Base-by-base conservation (phyloP, 306 rosid genomes). In the Malus orientalis region DNA sequence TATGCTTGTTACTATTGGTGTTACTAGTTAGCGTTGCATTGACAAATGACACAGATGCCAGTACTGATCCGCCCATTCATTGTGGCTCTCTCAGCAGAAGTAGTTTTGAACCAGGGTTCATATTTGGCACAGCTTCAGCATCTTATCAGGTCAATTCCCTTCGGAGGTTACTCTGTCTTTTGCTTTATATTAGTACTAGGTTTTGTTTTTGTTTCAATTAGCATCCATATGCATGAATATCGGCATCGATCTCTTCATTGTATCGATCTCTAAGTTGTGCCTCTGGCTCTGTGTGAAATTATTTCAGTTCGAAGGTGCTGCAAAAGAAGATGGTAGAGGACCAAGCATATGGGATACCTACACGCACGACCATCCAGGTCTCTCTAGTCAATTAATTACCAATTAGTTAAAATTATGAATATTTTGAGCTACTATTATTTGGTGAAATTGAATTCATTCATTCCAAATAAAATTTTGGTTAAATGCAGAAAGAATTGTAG, bases 41-140 rank as follows among this genome's bases (percentile, higher is more conserved):
- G 22, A 4, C 20, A 42, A 74, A 6, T 49, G 19, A 42, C 20
- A 13, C 45, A 42, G 61, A 36, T 51, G 30, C 18, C 45, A 14
- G 9, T 30, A 40, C 45, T 0, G 45, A 40, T 10, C 55, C 47
- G 27, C 67, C 75, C n/a, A 70, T 2, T 55, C 59, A 20, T 3
- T 45, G 75, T 75, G 81, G 54, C 44, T 23, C 60, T n/a, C 79
- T 87, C 76, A 85, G 82, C 49, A 59, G 88, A 29, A 66, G 47
- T 23, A 78, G 87, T 66, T 87, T 84, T n/a, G 88, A 87, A 2
- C 1, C 18, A 1, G 84, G 84, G 3, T 87, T 87, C 79, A 20
- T 85, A 27, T 87, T 87, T 32, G 91, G 91, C 29, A 75, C 88
- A 18, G 88, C 88, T 49, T 82, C 87, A 0, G 15, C 91, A 0